Percentiles rank a stretch among this genome's conserved stretches.
phyloP scores from a whole-genome alignment of 768 basidiomycete species.

The Collybia mongolica region DNA sequence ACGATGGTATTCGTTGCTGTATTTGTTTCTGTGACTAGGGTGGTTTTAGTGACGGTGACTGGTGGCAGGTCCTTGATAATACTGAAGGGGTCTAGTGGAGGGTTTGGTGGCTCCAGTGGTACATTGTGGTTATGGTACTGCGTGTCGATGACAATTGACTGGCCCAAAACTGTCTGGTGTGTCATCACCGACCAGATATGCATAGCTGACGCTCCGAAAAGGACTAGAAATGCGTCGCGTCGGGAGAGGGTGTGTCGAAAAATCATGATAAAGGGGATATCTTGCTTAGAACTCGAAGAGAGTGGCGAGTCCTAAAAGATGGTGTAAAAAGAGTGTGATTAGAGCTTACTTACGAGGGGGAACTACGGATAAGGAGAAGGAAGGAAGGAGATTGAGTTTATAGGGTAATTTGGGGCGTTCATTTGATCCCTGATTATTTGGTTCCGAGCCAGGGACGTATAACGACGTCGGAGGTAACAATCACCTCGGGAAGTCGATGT shows the following conservation, averaged over 20 bases:
- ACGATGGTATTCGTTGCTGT: not conserved
- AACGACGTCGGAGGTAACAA: no score
- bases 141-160: conserved; percentile 30
- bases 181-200: conserved; percentile 49
- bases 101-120: not conserved
- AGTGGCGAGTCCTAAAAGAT: no score
- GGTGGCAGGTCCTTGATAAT: not conserved
- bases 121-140: conserved; percentile 5
- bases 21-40: not conserved
- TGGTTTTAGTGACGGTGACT: not conserved
- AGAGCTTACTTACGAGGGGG: no score
- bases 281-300: no score
- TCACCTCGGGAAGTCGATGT: no score
- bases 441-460: no score
- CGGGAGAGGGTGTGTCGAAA: conserved; percentile 44
- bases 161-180: conserved; percentile 16
- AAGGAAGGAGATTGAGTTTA: no score
- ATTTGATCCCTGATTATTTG: no score
- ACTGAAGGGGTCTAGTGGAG: conserved; percentile 4
- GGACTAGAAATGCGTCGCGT: conserved; percentile 58
- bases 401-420: no score
- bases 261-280: conserved; percentile 9
- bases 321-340: no score
- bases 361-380: no score
- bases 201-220: conserved; percentile 56